Evolutionary conservation across 2,329 filamentous ascomycete species (phyloP).

Genomic region (Scedosporium dehoogii): DNA sequence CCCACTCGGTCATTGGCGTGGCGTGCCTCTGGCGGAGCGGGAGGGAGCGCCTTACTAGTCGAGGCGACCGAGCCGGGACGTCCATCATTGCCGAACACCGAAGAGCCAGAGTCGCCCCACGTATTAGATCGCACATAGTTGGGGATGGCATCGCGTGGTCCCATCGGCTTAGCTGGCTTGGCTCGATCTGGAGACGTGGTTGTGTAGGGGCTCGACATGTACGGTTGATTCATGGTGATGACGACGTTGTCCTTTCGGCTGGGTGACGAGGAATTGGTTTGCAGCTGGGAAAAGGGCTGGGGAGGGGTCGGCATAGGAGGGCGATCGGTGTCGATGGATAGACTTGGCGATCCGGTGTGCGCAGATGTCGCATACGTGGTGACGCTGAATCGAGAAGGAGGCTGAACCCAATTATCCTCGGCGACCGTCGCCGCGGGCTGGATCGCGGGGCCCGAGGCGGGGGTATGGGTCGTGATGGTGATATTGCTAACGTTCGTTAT

Average conservation of each 20-base stretch:
- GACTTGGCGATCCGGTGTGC: constrained; percentile 27
- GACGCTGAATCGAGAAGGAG: constrained; percentile 52
- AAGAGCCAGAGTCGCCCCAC: background rate
- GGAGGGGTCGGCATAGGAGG: constrained; percentile 27
- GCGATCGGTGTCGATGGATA: constrained; percentile 24
- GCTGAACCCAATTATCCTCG: constrained; percentile 30
- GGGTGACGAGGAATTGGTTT: background rate
- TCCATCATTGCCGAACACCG: background rate
- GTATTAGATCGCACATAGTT: background rate
- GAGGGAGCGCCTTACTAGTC: constrained; percentile 49
- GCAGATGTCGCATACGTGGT: constrained; percentile 50
- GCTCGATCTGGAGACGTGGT: constrained; percentile 2
- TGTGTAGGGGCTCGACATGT: constrained; percentile 18
- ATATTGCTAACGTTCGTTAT: background rate
- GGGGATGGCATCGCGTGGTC: background rate
- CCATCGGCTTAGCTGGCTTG: background rate
- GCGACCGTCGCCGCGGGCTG: background rate
- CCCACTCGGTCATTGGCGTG: constrained; percentile 54
- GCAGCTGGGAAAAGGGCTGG: constrained; percentile 14
- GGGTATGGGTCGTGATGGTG: background rate
- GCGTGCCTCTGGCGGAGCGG: constrained; percentile 46
- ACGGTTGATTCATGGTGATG: constrained; percentile 24
- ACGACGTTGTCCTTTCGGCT: constrained; percentile 17
- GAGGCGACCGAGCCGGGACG: constrained; percentile 15
- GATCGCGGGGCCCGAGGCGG: background rate